Conservation (phyloP, 202 grass and related monocot species). For the Digitaria exilis region DNA sequence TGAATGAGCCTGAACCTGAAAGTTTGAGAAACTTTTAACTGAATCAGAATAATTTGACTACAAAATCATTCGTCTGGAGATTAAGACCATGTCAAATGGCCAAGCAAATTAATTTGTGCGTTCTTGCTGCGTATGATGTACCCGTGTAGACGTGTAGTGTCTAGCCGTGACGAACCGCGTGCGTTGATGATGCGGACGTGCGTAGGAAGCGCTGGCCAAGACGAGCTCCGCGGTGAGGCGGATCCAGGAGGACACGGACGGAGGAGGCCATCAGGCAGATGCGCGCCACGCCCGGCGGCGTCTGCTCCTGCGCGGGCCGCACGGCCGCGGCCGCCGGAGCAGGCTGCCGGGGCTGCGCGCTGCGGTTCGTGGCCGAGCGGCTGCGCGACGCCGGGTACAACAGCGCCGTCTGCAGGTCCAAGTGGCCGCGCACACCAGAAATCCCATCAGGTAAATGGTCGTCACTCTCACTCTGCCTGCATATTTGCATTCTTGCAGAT, state of each 20-base stretch:
- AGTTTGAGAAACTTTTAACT: background rate
- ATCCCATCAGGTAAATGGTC: conserved; percentile 60
- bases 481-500: background rate
- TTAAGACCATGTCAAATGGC: background rate
- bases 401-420: conserved; percentile 67
- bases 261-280: conserved; percentile 49
- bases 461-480: no score
- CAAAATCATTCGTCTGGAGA: background rate
- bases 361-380: conserved; percentile 40
- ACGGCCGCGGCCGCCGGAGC: background rate
- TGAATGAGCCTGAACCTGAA: background rate
- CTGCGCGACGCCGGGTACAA: conserved; percentile 61
- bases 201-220: conserved; percentile 61
- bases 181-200: conserved; percentile 4
- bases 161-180: background rate
- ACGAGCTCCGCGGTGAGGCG: conserved; percentile 53
- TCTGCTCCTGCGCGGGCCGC: conserved; percentile 48
- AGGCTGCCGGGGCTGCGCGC: conserved; percentile 52
- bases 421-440: conserved; percentile 49
- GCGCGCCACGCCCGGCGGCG: conserved; percentile 12
- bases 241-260: conserved; percentile 45
- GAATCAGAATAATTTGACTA: background rate
- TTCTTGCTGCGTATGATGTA: background rate
- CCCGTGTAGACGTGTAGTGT: no score
- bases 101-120: background rate